Evolutionary conservation across 1,284 basidiomycete species (phyloP).

Genomic region (Takashimella koratensis): DNA sequence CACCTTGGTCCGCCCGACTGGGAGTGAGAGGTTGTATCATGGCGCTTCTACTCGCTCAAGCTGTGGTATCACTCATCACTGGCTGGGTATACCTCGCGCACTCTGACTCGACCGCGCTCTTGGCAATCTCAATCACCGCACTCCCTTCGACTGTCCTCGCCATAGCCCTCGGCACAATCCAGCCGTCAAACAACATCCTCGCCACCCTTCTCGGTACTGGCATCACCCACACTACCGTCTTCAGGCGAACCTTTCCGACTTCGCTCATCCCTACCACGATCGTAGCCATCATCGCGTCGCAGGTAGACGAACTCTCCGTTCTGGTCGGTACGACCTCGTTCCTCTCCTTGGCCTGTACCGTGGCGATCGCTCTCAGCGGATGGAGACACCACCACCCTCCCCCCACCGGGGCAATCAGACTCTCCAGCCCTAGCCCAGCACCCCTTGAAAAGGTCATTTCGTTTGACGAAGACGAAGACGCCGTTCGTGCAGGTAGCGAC

Average conservation of each 20-base stretch:
- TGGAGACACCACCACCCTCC: background rate
- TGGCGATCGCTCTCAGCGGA: background rate
- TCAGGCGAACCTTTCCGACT: conserved; percentile 24
- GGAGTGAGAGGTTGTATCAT: conserved; percentile 19
- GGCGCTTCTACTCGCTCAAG: conserved; percentile 9
- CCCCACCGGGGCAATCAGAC: background rate
- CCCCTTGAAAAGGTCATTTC: background rate
- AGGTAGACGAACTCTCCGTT: background rate
- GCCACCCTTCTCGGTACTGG: conserved; percentile 11
- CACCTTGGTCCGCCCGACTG: background rate
- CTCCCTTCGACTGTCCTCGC: conserved; percentile 1
- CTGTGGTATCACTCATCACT: conserved; percentile 7
- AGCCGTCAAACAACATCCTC: background rate
- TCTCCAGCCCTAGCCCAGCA: background rate
- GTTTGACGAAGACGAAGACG: conserved; percentile 3
- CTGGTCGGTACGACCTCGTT: conserved; percentile 12
- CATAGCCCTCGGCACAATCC: conserved; percentile 1
- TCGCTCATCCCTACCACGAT: conserved; percentile 9
- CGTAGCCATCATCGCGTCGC: conserved; percentile 6
- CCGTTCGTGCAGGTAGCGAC: background rate
- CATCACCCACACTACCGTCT: conserved; percentile 26
- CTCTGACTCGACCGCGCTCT: background rate
- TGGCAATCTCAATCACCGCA: conserved; percentile 5
- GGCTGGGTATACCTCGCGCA: conserved; percentile 17
- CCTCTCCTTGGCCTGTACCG: background rate